Evolutionary conservation across 2,329 filamentous ascomycete genomes (phyloP), one percentile per base, ranked within the genome.

Genomic region (Xylaria sp.): DNA sequence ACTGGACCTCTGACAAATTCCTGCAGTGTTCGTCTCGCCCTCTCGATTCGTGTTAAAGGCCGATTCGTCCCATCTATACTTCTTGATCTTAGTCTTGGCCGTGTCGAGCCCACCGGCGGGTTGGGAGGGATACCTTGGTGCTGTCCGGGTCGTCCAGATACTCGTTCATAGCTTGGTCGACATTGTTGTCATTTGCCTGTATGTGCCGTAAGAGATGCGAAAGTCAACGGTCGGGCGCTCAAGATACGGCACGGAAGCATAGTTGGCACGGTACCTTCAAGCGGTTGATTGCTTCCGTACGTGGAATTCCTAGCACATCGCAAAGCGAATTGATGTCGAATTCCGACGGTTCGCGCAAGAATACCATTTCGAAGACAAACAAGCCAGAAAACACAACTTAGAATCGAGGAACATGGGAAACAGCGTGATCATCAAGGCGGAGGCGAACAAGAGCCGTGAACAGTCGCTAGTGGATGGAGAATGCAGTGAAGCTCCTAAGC

Each of bases 41-140:
- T 86, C 81, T 56, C 82, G 76, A 64, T 80, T 80, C 46, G 77
- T 78, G 3, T 71, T 70, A 61, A 85, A 87, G 49, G 78, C 75
- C 35, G 69, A 72, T 56, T 87, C 83, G 61, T 85, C 79, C 83
- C 83, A 87, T 34, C 71, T 72, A 64, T 84, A 83, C 69, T 80
- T 60, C 34, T 55, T 19, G 57, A 61, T 56, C 39, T 65, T 55
- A 62, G 66, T 23, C 49, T 16, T 49, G 23, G 4, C 35, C 16
- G 47, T 7, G 18, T 49, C 16, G 9, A 55, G 35, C 18, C 4
- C n/a, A 49, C 37, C 23, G 35, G 39, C 18, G n/a, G 47, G 13
- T 37, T 54, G 23, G 16, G 9, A 13, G 47, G 35, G 58, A 48
- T 69, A 78, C 77, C 71, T 78, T 78, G n/a, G 63, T 67, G 52